Evolutionary conservation across 805 yeast genomes (phyloP).

Genomic region (Candida ortonii): DNA sequence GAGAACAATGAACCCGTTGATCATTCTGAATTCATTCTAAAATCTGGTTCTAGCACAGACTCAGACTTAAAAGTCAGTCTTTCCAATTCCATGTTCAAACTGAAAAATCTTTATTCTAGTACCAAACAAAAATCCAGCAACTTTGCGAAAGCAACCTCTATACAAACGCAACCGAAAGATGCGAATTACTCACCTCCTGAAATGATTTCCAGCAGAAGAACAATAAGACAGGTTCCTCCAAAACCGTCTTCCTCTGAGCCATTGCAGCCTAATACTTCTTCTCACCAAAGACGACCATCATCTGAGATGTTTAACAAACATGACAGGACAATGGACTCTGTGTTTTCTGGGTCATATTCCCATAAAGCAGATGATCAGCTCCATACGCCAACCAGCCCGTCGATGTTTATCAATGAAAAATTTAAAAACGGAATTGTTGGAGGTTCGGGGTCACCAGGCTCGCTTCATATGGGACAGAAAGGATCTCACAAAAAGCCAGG

Average conservation of each 20-base stretch:
- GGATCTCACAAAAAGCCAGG: too few species aligned
- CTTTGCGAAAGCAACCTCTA: conserved; percentile 1
- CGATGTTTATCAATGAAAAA: conserved; percentile 27
- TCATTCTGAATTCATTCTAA: background rate
- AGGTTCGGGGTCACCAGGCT: conserved; percentile 3
- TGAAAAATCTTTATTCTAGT: conserved; percentile 69
- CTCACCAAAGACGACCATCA: conserved; percentile 8
- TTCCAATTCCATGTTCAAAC: conserved; percentile 49
- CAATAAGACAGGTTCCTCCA: conserved; percentile 3
- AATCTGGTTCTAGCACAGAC: background rate
- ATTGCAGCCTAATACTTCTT: too few species aligned
- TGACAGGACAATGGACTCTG: conserved; percentile 4
- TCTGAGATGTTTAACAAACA: conserved; percentile 6
- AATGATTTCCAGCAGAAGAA: conserved; percentile 61
- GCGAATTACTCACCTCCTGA: conserved; percentile 47
- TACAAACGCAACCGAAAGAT: conserved; percentile 8
- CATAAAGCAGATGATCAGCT: conserved; percentile 3
- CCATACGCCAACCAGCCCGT: conserved; percentile 20
- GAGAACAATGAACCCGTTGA: background rate
- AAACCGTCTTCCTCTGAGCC: background rate
- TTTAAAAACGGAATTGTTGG: conserved; percentile 15
- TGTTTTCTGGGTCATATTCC: background rate
- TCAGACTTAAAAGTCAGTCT: conserved; percentile 25
- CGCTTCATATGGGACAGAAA: too few species aligned
- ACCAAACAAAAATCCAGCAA: conserved; percentile 33